Base-by-base conservation (phyloP, 768 basidiomycete genomes). In the Lactifluus rugatus region DNA sequence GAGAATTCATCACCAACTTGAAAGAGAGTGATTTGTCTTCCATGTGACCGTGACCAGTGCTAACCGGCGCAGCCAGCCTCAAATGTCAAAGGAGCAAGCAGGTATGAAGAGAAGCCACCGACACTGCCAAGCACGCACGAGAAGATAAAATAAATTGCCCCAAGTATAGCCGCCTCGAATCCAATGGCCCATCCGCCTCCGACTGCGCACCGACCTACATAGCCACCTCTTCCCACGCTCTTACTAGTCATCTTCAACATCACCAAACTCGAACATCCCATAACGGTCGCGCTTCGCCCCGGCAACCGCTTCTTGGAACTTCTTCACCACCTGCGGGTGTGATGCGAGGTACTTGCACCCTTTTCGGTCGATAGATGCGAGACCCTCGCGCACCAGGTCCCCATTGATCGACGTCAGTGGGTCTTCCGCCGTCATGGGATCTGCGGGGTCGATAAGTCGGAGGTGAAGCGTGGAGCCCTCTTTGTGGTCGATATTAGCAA, bases 241-340 rank as follows among this genome's bases (percentile, higher is more conserved):
- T 23, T 90, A 77, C 58, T 91, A 86, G 56, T 92, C 89, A 68
- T 92, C 89, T 63, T 89, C 89, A 13, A 92, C 78, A 69, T 93
- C 90, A n/a, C 91, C 91, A 67, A 89, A 87, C 73, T 93, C 91
- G 66, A 89, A 93, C 81, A 91, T 90, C 36, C 91, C 90, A 54
- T 78, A 71, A 13, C 91, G 81, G 56, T 83, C 83, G 52, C 79
- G 76, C 71, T 91, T 92, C 11, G 92, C 92, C 19, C 76, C 76
- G 21, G 69, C 65, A 34, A 84, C 69, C 2, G 83, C 80, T 19
- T 76, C 76, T 69, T 83, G 81, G 42, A 95, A 70, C 66, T 81
- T 79, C 66, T 82, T 82, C 55, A 80, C 67, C 19, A 93, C 74
- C 47, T 78, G 78, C 0, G 89, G 83, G 69, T 93, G 92, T 11